Percentiles rank a stretch among this genome's conserved stretches.
phyloP scores from a whole-genome alignment of 2,329 filamentous ascomycete species.

The Pseudocercospora fijiensis region DNA sequence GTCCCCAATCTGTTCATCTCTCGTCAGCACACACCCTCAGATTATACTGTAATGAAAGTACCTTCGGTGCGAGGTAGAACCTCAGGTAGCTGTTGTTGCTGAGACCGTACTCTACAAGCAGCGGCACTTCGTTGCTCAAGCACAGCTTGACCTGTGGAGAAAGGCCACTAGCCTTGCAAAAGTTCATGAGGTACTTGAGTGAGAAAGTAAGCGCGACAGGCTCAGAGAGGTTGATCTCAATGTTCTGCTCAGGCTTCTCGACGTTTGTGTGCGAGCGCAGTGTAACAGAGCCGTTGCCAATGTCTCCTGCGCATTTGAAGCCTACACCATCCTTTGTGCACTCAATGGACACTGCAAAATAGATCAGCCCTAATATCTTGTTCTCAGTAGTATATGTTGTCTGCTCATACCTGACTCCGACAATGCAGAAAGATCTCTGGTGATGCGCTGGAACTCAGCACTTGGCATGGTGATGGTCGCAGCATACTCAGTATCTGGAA shows the following conservation, averaged over 20 bases:
- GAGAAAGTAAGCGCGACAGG: constrained; percentile 95
- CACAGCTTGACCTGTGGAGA: constrained; percentile 83
- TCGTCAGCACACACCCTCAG: not conserved
- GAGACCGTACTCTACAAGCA: constrained; percentile 88
- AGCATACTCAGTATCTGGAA: constrained; percentile 97
- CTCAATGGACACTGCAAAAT: constrained; percentile 79
- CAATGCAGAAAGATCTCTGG: constrained; percentile 83
- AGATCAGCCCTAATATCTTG: constrained; percentile 27
- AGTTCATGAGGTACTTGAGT: constrained; percentile 98
- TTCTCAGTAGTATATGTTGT: not conserved
- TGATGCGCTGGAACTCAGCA: constrained; percentile 89
- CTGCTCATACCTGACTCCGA: constrained; percentile 82
- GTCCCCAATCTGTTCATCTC: constrained; percentile 63
- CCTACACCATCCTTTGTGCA: constrained; percentile 96
- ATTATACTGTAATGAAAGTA: constrained; percentile 39
- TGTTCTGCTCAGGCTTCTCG: constrained; percentile 81
- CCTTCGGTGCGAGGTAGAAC: constrained; percentile 99
- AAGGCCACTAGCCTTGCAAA: constrained; percentile 93
- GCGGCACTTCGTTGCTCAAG: constrained; percentile 91
- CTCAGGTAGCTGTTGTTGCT: constrained; percentile 82
- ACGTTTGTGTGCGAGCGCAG: constrained; percentile 84
- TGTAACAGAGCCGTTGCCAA: constrained; percentile 90
- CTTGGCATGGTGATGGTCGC: constrained; percentile 88
- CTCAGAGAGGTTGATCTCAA: constrained; percentile 87
- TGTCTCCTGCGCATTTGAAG: constrained; percentile 90